Evolutionary conservation across 306 rosid genomes (phyloP).

Genomic region (Geum urbanum): DNA sequence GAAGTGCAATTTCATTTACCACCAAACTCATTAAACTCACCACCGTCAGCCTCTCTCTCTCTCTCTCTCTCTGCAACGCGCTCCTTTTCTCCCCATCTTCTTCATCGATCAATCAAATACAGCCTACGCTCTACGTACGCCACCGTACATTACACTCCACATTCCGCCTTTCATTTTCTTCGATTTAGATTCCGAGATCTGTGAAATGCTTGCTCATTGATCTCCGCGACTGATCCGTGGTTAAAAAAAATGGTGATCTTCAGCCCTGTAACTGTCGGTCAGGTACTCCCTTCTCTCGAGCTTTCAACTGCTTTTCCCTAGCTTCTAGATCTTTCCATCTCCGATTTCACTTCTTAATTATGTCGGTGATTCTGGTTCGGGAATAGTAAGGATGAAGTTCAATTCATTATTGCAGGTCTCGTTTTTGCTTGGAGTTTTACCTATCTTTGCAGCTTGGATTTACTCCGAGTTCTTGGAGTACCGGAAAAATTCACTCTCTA

Average conservation of each 20-base stretch:
- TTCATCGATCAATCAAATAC: neutral
- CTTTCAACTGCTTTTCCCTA: neutral
- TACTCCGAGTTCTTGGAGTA: conserved; percentile 76
- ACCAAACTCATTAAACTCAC: neutral
- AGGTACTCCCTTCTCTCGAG: conserved; percentile 41
- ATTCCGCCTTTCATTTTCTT: neutral
- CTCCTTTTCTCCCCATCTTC: neutral
- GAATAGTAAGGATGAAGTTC: neutral
- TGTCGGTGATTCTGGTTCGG: neutral
- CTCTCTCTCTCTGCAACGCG: neutral
- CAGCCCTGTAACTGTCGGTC: conserved; percentile 72
- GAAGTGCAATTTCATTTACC: too few species aligned
- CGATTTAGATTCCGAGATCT: conserved; percentile 13
- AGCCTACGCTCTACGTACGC: neutral
- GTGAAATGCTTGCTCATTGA: conserved; percentile 22
- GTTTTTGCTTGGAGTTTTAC: conserved; percentile 60
- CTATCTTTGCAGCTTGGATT: conserved; percentile 63
- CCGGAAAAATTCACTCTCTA: conserved; percentile 45
- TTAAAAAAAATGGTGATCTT: conserved; percentile 43
- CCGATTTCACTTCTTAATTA: neutral
- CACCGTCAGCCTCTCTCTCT: conserved; percentile 7
- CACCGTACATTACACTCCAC: neutral
- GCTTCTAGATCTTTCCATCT: conserved; percentile 41
- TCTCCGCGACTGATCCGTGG: neutral
- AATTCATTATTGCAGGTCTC: conserved; percentile 45